A percentile compares a stretch with the other conserved stretches of the same genome.
These are phyloP conservation scores for Rhizophagus clarus DNA, from an alignment of 192 early-diverging fungal species.

Conservation along the genomic window DNA sequence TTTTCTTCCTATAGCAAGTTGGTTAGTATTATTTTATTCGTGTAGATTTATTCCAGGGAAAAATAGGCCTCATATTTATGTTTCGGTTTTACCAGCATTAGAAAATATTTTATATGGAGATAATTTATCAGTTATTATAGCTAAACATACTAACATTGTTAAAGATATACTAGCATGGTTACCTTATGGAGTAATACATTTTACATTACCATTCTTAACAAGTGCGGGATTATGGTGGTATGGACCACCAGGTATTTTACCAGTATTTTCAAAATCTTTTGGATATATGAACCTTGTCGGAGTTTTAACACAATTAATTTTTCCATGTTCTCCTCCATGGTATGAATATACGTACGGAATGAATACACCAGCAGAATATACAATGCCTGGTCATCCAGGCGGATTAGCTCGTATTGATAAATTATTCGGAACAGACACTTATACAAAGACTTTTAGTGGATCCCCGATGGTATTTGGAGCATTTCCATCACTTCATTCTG, in stretches of 20 bases:
- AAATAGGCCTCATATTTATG: constrained; percentile 64
- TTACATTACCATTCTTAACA: constrained; percentile 64
- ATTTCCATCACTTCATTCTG: constrained; percentile 74
- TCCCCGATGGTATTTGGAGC: constrained; percentile 78
- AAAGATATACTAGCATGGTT: constrained; percentile 69
- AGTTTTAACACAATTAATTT: constrained; percentile 66
- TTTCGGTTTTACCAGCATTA: constrained; percentile 63
- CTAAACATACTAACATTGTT: constrained; percentile 48
- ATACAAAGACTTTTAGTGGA: constrained; percentile 62
- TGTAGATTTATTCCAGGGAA: constrained; percentile 53
- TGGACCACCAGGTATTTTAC: constrained; percentile 52
- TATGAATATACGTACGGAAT: constrained; percentile 67
- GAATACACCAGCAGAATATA: constrained; percentile 60
- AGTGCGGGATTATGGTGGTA: constrained; percentile 47
- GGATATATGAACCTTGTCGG: constrained; percentile 71
- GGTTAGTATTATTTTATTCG: constrained; percentile 59
- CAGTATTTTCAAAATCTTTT: constrained; percentile 61
- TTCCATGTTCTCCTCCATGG: constrained; percentile 75
- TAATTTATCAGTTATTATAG: constrained; percentile 63
- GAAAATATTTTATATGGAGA: constrained; percentile 72
- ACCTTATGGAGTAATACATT: constrained; percentile 77
- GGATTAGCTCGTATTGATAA: constrained; percentile 71
- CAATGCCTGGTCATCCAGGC: constrained; percentile 68
- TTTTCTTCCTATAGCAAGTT: constrained; percentile 56
- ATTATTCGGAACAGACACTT: constrained; percentile 63